Evolutionary conservation across 495 filamentous ascomycete species (phyloP).

Genomic region (Penicillium bovifimosum): DNA sequence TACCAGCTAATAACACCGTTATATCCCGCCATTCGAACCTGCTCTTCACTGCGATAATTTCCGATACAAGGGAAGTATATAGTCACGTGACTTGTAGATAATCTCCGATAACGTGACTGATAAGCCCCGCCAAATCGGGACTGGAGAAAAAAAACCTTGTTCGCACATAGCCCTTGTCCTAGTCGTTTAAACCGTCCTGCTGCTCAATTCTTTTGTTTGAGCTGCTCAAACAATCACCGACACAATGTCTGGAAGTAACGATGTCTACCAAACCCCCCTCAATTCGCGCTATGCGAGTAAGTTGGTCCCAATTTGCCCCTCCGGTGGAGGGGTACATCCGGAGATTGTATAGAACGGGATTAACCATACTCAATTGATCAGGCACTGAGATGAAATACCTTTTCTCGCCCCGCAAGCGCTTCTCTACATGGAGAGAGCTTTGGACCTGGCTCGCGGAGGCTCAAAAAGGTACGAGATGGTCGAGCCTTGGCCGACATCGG

Average conservation of each 20-base stretch:
- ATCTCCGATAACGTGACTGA: conserved; percentile 38
- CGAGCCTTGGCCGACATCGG: conserved; percentile 13
- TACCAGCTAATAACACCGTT: conserved; percentile 9
- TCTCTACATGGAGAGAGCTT: conserved; percentile 70
- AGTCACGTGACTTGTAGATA: conserved; percentile 16
- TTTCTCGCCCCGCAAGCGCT: conserved; percentile 67
- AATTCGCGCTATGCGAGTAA: conserved; percentile 67
- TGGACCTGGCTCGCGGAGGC: conserved; percentile 83
- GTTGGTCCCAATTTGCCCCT: conserved; percentile 17
- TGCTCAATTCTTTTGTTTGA: conserved; percentile 23
- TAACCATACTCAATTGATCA: conserved; percentile 24
- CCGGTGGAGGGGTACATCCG: conserved; percentile 7
- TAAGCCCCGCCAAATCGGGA: conserved; percentile 34
- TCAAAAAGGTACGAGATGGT: conserved; percentile 54
- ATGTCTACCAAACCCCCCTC: conserved; percentile 68
- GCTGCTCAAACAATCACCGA: conserved; percentile 8
- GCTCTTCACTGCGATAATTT: not conserved
- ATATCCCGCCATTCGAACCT: not conserved
- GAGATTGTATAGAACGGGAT: conserved; percentile 7
- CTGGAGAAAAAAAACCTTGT: conserved; percentile 34
- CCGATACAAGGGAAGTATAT: conserved; percentile 3
- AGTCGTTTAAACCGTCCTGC: conserved; percentile 11
- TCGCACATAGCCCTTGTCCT: conserved; percentile 20
- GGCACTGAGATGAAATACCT: conserved; percentile 50
- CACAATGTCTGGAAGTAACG: conserved; percentile 56